These are phyloP conservation scores for Globisporangium apiculatum DNA, from an alignment of 352 stramenopile genomes.

Conservation along the genomic window DNA sequence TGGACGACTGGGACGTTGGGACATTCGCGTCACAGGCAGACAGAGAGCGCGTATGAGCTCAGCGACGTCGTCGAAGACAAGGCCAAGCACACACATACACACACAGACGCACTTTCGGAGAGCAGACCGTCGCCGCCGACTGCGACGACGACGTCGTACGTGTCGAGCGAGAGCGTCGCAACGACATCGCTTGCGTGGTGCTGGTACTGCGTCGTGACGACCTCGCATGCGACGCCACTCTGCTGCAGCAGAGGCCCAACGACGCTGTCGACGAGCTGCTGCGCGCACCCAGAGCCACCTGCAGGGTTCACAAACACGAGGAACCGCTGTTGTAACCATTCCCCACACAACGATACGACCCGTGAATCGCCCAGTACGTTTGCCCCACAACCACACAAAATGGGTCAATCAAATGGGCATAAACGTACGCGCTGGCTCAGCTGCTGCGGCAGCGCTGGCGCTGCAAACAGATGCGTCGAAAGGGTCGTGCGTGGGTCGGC, in stretches of 20 bases:
- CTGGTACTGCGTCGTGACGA: slow-evolving; percentile 39
- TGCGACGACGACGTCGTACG: slow-evolving; percentile 57
- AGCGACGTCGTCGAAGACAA: slow-evolving; percentile 44
- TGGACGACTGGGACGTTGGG: slow-evolving; percentile 43
- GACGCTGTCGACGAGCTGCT: slow-evolving; percentile 37
- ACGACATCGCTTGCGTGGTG: slow-evolving; percentile 54
- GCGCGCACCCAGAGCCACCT: slow-evolving; percentile 46
- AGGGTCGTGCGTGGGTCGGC: slow-evolving; percentile 29
- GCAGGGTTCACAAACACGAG: slow-evolving; percentile 61
- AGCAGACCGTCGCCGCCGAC: slow-evolving; percentile 66
- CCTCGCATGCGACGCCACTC: slow-evolving; percentile 51
- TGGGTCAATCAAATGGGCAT: not conserved
- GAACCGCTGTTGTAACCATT: slow-evolving; percentile 1
- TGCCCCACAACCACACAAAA: too few relatives aligned
- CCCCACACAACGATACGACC: too few relatives aligned
- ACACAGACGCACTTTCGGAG: slow-evolving; percentile 51
- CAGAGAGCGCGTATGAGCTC: too few relatives aligned
- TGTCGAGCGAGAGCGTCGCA: slow-evolving; percentile 27
- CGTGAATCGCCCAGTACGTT: too few relatives aligned
- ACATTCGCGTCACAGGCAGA: too few relatives aligned
- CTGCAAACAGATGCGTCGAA: slow-evolving; percentile 10
- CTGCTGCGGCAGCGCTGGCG: slow-evolving; percentile 12
- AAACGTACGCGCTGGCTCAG: slow-evolving; percentile 28
- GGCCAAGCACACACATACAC: slow-evolving; percentile 21
- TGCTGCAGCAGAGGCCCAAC: slow-evolving; percentile 47